phyloP scores from a whole-genome alignment of 805 yeast genomes.

The Saturnispora diversa region DNA sequence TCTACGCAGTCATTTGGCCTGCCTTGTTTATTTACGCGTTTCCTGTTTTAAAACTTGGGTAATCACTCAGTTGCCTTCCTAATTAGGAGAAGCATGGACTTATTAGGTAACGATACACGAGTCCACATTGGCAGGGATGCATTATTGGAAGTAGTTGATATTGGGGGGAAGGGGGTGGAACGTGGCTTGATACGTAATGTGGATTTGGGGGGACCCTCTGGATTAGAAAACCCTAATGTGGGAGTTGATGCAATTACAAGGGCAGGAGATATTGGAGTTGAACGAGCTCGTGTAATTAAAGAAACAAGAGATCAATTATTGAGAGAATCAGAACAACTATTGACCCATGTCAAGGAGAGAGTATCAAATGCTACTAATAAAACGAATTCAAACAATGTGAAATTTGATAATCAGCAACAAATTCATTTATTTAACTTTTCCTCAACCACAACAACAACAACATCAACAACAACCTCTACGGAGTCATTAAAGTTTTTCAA shows the following conservation, averaged over 20 bases:
- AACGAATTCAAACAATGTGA: not conserved
- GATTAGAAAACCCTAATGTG: not conserved
- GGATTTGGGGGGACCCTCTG: not conserved
- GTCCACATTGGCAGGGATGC: not conserved
- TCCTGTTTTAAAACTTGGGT: no score
- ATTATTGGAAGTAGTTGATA: not conserved
- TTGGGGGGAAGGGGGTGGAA: conserved; percentile 3
- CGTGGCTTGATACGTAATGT: not conserved
- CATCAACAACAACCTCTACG: no score
- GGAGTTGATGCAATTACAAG: not conserved
- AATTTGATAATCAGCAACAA: not conserved
- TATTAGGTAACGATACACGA: conserved; percentile 3
- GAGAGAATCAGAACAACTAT: not conserved
- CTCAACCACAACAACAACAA: not conserved
- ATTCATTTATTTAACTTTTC: not conserved
- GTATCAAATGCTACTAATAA: not conserved
- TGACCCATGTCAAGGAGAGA: not conserved
- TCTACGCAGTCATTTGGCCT: no score
- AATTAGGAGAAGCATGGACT: no score
- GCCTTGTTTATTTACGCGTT: no score
- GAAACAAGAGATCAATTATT: not conserved
- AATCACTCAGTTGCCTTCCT: no score
- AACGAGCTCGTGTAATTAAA: not conserved
- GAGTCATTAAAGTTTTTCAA: conserved; percentile 6
- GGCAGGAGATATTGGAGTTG: conserved; percentile 1